Evolutionary conservation across 352 stramenopile genomes (phyloP).

Genomic region (Phytopythium montanum): DNA sequence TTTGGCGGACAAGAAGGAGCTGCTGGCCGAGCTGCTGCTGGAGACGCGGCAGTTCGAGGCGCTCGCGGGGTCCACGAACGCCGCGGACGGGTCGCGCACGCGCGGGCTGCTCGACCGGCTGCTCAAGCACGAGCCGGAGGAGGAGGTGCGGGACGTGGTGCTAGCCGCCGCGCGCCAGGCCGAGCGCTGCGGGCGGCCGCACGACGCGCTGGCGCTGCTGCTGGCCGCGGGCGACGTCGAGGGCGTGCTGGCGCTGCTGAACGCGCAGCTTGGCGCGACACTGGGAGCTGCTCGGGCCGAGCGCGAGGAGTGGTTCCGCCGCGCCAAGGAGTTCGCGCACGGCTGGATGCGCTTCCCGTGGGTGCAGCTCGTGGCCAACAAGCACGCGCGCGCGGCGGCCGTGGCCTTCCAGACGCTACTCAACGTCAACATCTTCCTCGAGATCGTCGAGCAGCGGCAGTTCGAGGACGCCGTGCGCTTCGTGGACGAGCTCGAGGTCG

Average conservation of each 20-base stretch:
- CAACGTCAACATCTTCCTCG: slow-evolving; percentile 85
- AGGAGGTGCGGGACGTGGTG: slow-evolving; percentile 76
- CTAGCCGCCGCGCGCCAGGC: slow-evolving; percentile 70
- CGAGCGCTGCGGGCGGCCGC: slow-evolving; percentile 57
- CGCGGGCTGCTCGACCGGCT: slow-evolving; percentile 70
- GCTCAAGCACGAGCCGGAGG: slow-evolving; percentile 65
- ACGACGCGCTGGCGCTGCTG: slow-evolving; percentile 74
- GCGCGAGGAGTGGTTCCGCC: slow-evolving; percentile 78
- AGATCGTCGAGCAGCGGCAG: slow-evolving; percentile 81
- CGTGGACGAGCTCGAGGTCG: slow-evolving; percentile 70
- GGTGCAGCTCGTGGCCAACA: slow-evolving; percentile 72
- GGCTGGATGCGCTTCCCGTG: slow-evolving; percentile 87
- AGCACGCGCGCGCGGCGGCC: slow-evolving; percentile 58
- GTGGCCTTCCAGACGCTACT: slow-evolving; percentile 84
- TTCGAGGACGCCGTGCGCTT: slow-evolving; percentile 82
- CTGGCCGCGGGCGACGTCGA: slow-evolving; percentile 81
- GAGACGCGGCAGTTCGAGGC: slow-evolving; percentile 81
- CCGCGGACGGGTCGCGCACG: slow-evolving; percentile 79
- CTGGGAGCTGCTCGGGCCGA: slow-evolving; percentile 52
- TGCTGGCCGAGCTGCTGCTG: slow-evolving; percentile 69
- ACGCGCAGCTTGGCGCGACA: slow-evolving; percentile 65
- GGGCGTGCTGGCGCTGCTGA: slow-evolving; percentile 65
- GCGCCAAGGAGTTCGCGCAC: slow-evolving; percentile 81
- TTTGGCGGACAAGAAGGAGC: slow-evolving; percentile 54
- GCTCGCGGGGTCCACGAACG: slow-evolving; percentile 75